A percentile compares a stretch with the other conserved stretches of the same genome.
Conservation (phyloP, 257 asterid species). For the Paraleonurus japonicus region DNA sequence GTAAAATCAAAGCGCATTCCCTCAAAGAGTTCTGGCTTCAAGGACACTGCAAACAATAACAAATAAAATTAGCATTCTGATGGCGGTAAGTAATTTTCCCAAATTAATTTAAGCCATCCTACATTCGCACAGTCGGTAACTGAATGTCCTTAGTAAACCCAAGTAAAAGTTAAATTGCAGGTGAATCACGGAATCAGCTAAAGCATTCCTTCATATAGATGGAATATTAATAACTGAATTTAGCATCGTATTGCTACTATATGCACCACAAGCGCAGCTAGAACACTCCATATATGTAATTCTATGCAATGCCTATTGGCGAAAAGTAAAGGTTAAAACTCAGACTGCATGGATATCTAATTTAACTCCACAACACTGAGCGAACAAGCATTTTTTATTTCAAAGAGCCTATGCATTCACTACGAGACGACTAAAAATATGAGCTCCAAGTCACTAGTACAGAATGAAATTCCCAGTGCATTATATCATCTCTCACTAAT, state of each 20-base stretch:
- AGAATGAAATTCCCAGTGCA: neutral
- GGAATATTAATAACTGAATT: neutral
- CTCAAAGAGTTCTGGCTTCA: constrained; percentile 98
- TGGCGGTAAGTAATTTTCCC: neutral
- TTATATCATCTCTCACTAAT: constrained; percentile 8
- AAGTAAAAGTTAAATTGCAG: neutral
- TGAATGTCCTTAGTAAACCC: neutral
- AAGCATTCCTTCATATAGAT: neutral
- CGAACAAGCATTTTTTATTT: neutral
- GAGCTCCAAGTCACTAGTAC: neutral
- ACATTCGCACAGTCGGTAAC: neutral
- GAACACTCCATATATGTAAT: neutral
- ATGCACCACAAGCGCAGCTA: neutral
- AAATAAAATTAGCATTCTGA: constrained; percentile 23
- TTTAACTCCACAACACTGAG: neutral
- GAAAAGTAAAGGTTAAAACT: neutral
- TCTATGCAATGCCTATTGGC: neutral
- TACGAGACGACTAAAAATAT: neutral
- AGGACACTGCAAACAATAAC: constrained; percentile 71
- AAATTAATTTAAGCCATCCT: neutral
- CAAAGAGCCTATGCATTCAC: constrained; percentile 12
- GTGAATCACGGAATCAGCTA: neutral
- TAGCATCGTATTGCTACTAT: neutral
- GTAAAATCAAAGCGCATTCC: constrained; percentile 97
- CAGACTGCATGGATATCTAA: neutral